Percentiles rank a stretch among this genome's conserved stretches.
Evolutionary conservation across 2,329 filamentous ascomycete species (phyloP).

Genomic region (Colletotrichum chrysophilum): DNA sequence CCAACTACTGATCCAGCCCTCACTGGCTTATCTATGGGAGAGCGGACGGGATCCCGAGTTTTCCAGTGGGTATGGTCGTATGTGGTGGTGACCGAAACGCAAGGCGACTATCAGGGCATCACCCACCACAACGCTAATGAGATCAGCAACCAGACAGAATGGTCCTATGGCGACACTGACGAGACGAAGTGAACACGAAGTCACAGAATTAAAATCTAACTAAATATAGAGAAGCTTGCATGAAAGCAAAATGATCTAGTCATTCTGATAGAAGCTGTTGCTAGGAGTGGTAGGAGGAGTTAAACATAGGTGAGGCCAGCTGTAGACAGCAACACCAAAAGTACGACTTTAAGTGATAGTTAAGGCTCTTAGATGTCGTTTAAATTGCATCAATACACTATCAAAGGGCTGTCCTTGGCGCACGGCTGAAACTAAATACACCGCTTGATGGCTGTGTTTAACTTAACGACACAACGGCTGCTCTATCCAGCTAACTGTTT

Average conservation of each 20-base stretch:
- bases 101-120: neutral
- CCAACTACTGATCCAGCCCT: neutral
- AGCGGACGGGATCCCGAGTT: neutral
- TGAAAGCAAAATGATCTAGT: rapidly evolving
- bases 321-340: rapidly evolving
- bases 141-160: neutral
- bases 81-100: neutral
- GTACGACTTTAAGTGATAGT: neutral
- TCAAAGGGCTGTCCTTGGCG: neutral
- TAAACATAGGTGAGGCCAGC: neutral
- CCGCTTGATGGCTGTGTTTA: rapidly evolving
- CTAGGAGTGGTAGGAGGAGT: neutral
- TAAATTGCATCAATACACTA: neutral
- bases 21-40: neutral
- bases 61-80: neutral
- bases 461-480: neutral
- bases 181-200: neutral
- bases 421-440: neutral
- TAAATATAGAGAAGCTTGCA: neutral
- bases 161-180: rapidly evolving
- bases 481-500: neutral
- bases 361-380: neutral
- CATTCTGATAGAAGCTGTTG: neutral
- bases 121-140: neutral
- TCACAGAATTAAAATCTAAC: neutral